A percentile compares a stretch with the other conserved stretches of the same genome.
These are phyloP conservation scores for Daldinia sp. DNA, from an alignment of 2,329 filamentous ascomycete species.

Conservation along the genomic window DNA sequence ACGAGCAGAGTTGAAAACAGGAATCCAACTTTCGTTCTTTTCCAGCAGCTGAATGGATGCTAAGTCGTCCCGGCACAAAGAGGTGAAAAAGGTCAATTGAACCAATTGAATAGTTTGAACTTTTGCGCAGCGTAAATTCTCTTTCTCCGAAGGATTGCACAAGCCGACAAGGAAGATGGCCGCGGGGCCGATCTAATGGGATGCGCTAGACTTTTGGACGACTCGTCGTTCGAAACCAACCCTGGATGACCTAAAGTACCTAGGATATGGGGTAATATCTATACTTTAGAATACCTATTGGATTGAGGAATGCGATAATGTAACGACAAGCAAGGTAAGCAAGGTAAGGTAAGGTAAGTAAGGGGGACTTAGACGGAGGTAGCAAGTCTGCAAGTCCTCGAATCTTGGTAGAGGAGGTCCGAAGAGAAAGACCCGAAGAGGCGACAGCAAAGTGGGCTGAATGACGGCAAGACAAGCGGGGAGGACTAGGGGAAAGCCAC, in stretches of 20 bases:
- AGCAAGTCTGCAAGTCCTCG: conserved; percentile 18
- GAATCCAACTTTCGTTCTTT: conserved; percentile 34
- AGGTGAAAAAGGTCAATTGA: conserved; percentile 35
- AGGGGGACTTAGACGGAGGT: conserved; percentile 7
- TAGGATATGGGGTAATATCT: neutral
- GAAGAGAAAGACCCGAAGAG: conserved; percentile 26
- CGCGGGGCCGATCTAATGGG: conserved; percentile 9
- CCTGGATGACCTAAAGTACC: neutral
- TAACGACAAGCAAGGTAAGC: conserved; percentile 11
- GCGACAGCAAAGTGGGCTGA: conserved; percentile 31
- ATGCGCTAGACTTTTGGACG: conserved; percentile 30
- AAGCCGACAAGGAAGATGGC: conserved; percentile 31
- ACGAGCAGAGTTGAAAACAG: conserved; percentile 18
- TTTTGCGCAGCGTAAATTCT: conserved; percentile 30
- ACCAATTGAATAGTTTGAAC: conserved; percentile 28
- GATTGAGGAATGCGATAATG: conserved; percentile 29
- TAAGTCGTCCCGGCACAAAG: conserved; percentile 36
- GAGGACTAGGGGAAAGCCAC: conserved; percentile 27
- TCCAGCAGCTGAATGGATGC: conserved; percentile 21
- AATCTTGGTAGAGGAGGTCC: conserved; percentile 20
- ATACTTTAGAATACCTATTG: conserved; percentile 25
- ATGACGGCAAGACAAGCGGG: conserved; percentile 40
- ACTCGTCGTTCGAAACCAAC: conserved; percentile 21
- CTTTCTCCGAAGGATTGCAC: conserved; percentile 36
- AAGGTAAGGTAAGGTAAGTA: conserved; percentile 7